Evolutionary conservation across 2,329 filamentous ascomycete genomes (phyloP), one percentile per base, ranked within the genome.

Genomic region (Dactylella cylindrospora): DNA sequence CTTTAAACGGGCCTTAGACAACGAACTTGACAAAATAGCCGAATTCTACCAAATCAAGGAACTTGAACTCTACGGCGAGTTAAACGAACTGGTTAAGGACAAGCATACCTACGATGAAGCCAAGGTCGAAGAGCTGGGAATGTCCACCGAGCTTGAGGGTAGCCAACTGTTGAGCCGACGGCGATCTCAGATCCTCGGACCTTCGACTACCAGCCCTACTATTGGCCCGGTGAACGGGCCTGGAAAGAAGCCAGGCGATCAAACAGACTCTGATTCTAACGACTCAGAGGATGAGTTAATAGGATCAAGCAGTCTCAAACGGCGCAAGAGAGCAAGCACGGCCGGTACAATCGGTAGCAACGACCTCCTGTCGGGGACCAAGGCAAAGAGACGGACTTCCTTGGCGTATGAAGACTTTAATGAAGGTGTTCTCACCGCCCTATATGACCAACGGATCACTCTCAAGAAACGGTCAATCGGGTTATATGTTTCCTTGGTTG

Each of bases 1-100:
- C 59, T 98, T 98, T 72, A 79, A 80, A 66, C 84, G 84, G 66
- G 84, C 90, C 32, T 80, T 98, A 13, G 89, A 94, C 70, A 80
- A 86, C 33, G 93, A 98, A 73, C 76, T 98, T 44, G 90, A 97
- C 70, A 97, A 97, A 77, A 89, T 98, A 64, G 86, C 83, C 69
- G 86, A 85, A 0, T 98, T 98, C 73, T 97, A 93, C 73, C 80
- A 84, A 65, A 75, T 88, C 64, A 98, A 98, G 73, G 90, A 98
- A 74, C 78, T 82, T 19, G 91, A 97, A 72, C 83, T 98, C 10
- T 83, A 86, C 61, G 83, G 85, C 46, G 91, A 96, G 71, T 82
- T 91, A 6, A 82, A 85, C 40, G 80, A 84, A 28, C 76, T 97
- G n/a, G 74, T 91, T 51, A 78, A 78, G 41, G 91, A 97, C 70